Conservation (phyloP, 208 protist species). For the Crithidia thermophila region DNA sequence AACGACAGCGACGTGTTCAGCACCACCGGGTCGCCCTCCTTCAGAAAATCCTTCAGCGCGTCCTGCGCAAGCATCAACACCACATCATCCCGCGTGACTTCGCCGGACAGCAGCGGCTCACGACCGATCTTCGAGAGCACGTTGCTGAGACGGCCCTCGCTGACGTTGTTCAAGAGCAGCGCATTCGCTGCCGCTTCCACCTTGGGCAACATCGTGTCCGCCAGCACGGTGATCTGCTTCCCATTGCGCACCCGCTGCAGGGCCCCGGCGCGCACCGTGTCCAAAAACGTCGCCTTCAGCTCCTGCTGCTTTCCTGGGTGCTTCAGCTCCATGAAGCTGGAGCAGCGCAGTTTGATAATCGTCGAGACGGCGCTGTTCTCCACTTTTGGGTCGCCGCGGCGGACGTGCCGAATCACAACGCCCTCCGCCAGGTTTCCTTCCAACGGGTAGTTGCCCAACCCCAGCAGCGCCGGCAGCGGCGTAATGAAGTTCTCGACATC, state of each 20-base stretch:
- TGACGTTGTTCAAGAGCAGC: constrained; percentile 85
- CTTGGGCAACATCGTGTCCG: constrained; percentile 80
- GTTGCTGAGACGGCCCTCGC: constrained; percentile 82
- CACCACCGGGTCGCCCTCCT: constrained; percentile 74
- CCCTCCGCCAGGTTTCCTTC: constrained; percentile 91
- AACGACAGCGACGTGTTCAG: constrained; percentile 84
- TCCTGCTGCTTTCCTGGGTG: constrained; percentile 92
- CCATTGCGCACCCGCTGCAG: constrained; percentile 55
- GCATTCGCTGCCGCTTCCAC: constrained; percentile 82
- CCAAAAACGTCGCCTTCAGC: constrained; percentile 86
- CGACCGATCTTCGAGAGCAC: constrained; percentile 85
- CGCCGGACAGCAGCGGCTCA: constrained; percentile 67
- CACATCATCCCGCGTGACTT: constrained; percentile 61
- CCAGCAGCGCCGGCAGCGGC: constrained; percentile 79
- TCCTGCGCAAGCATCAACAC: constrained; percentile 84
- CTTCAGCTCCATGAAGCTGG: constrained; percentile 89
- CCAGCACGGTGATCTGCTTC: constrained; percentile 65
- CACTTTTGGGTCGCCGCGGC: constrained; percentile 65
- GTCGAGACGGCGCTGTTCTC: constrained; percentile 79
- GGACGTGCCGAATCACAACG: constrained; percentile 84
- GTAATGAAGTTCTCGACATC: constrained; percentile 90
- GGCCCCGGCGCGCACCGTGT: constrained; percentile 79
- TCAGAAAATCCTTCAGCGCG: constrained; percentile 91
- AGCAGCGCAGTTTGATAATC: constrained; percentile 89
- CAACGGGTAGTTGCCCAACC: constrained; percentile 87